These are phyloP conservation scores for Talaromyces borbonicus DNA, from an alignment of 495 filamentous ascomycete species.

Conservation along the genomic window DNA sequence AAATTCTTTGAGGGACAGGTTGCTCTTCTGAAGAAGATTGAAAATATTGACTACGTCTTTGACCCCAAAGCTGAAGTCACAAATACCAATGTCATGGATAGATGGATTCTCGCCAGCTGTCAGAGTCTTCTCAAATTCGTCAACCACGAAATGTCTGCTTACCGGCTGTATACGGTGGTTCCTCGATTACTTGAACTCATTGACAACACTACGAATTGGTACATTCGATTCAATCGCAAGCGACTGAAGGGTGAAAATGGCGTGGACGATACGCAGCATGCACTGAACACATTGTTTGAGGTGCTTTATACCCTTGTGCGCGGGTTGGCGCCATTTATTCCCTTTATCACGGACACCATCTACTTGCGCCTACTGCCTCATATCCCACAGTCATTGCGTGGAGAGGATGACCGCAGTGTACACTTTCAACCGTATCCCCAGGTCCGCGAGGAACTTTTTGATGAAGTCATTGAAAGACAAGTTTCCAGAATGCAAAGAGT, in stretches of 20 bases:
- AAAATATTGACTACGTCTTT: constrained; percentile 68
- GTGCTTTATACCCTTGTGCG: constrained; percentile 82
- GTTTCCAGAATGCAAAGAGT: constrained; percentile 91
- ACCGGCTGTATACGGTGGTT: constrained; percentile 84
- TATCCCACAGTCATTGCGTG: constrained; percentile 54
- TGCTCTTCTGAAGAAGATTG: constrained; percentile 82
- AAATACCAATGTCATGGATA: constrained; percentile 92
- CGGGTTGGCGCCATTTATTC: constrained; percentile 86
- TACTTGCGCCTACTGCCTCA: constrained; percentile 77
- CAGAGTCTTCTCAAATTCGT: constrained; percentile 90
- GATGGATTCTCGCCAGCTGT: constrained; percentile 89
- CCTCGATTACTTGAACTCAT: constrained; percentile 80
- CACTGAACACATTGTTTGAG: constrained; percentile 94
- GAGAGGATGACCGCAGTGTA: constrained; percentile 68
- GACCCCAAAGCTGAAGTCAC: constrained; percentile 61
- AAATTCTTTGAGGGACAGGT: constrained; percentile 98
- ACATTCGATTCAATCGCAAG: constrained; percentile 97
- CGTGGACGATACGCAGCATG: constrained; percentile 76
- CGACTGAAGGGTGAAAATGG: constrained; percentile 91
- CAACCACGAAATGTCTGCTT: constrained; percentile 86
- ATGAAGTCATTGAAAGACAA: constrained; percentile 73
- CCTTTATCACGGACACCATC: constrained; percentile 92
- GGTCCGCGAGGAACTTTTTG: constrained; percentile 78
- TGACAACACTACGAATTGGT: constrained; percentile 98
- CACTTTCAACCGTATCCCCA: constrained; percentile 90